phyloP scores from a whole-genome alignment of 2,329 filamentous ascomycete genomes.

The Penicillium nordicum region DNA sequence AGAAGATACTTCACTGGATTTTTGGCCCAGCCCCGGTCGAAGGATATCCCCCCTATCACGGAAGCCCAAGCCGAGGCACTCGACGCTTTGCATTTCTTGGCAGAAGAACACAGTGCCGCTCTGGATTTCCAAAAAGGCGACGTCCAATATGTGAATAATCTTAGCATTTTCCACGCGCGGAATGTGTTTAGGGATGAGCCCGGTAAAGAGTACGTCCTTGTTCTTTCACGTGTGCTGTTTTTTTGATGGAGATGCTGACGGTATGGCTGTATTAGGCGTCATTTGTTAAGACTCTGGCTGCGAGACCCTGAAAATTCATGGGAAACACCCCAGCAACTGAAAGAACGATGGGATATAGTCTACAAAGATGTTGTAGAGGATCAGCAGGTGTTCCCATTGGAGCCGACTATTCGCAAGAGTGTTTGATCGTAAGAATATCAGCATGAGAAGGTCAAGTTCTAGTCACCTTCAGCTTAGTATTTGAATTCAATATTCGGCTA shows the following conservation, averaged over 20 bases:
- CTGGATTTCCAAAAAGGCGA: constrained; percentile 50
- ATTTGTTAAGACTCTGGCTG: constrained; percentile 49
- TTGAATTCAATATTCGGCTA: background rate
- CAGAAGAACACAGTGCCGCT: constrained; percentile 42
- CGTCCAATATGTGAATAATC: constrained; percentile 52
- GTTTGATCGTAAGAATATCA: constrained; percentile 7
- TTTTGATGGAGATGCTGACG: background rate
- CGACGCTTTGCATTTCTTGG: constrained; percentile 51
- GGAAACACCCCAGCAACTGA: constrained; percentile 41
- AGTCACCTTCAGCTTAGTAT: background rate
- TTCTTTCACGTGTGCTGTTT: background rate
- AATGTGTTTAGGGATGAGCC: constrained; percentile 45
- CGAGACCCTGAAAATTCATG: constrained; percentile 48
- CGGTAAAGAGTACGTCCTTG: constrained; percentile 36
- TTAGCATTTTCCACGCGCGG: constrained; percentile 52
- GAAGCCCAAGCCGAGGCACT: constrained; percentile 54
- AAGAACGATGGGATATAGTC: constrained; percentile 40
- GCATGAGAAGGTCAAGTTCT: background rate
- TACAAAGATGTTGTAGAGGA: constrained; percentile 41
- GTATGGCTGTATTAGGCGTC: constrained; percentile 32
- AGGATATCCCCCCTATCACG: constrained; percentile 47
- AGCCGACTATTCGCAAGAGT: constrained; percentile 34
- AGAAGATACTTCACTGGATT: constrained; percentile 57
- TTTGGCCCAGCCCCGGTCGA: constrained; percentile 41
- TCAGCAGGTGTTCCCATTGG: constrained; percentile 44